phyloP scores from a whole-genome alignment of 305 asterid genomes.

The Andrographis paniculata region DNA sequence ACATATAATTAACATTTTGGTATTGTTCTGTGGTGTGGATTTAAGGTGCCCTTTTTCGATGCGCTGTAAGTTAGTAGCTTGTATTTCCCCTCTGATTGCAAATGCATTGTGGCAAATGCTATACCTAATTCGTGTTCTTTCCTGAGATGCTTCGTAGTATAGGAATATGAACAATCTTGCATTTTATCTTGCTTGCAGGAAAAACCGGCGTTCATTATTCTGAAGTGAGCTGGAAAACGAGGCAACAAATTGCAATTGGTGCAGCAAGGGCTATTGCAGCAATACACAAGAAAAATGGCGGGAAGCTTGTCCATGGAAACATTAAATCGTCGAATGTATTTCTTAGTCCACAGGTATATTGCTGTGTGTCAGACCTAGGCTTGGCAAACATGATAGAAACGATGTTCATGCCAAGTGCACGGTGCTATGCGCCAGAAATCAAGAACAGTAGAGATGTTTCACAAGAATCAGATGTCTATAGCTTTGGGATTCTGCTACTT shows the following conservation, averaged over 20 bases:
- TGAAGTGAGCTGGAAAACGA: conserved; percentile 19
- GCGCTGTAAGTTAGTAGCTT: too few species aligned
- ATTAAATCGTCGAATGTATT: conserved; percentile 27
- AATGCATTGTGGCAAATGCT: neutral
- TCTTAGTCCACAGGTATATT: conserved; percentile 15
- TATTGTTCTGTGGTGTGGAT: too few species aligned
- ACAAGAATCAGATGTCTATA: conserved; percentile 28
- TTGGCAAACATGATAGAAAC: conserved; percentile 12
- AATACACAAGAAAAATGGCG: conserved; percentile 17
- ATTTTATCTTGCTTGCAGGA: conserved; percentile 20
- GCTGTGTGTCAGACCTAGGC: conserved; percentile 28
- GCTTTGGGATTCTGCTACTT: conserved; percentile 29
- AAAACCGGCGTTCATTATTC: neutral
- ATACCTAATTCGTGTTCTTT: neutral
- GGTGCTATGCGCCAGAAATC: conserved; percentile 21
- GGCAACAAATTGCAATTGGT: conserved; percentile 25
- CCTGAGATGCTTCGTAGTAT: neutral
- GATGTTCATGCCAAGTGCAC: conserved; percentile 10
- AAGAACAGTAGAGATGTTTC: conserved; percentile 1
- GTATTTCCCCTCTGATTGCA: too few species aligned
- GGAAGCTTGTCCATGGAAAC: conserved; percentile 27
- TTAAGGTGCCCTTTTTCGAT: too few species aligned
- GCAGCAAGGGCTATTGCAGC: conserved; percentile 26
- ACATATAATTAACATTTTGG: too few species aligned
- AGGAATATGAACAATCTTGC: neutral